A percentile compares a stretch with the other conserved stretches of the same genome.
These are phyloP conservation scores for Claviceps humidiphila DNA, from an alignment of 2,329 filamentous ascomycete genomes.

Conservation along the genomic window DNA sequence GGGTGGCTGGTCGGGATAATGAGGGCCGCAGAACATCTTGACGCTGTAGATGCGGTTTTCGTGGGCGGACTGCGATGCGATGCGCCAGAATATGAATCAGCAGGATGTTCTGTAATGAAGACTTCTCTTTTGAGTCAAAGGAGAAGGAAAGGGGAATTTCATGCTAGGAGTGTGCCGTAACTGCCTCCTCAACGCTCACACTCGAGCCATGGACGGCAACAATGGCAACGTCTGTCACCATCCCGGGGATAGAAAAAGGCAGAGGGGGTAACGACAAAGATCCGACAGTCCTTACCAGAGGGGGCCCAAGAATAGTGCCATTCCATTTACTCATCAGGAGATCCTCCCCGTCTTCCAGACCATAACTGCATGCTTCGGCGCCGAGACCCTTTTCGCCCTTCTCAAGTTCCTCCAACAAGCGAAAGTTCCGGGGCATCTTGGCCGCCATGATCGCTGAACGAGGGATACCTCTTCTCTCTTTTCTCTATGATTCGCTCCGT, in stretches of 20 bases:
- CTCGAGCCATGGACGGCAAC: no score
- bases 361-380: conserved; percentile 94
- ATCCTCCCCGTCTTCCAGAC: conserved; percentile 85
- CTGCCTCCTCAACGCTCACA: no score
- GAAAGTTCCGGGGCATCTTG: conserved; percentile 87
- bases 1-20: conserved; percentile 82
- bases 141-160: neutral
- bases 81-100: conserved; percentile 5
- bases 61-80: conserved; percentile 59
- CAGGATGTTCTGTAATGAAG: neutral
- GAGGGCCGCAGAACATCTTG: conserved; percentile 83
- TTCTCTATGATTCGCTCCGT: neutral
- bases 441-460: conserved; percentile 19
- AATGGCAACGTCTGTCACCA: neutral
- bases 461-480: neutral
- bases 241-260: neutral
- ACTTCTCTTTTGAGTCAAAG: neutral
- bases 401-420: conserved; percentile 91
- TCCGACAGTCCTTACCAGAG: conserved; percentile 50
- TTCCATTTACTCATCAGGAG: conserved; percentile 98
- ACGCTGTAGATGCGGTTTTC: conserved; percentile 99
- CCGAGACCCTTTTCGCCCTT: conserved; percentile 97
- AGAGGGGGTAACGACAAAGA: neutral
- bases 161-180: neutral
- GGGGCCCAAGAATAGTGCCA: conserved; percentile 90